Base-by-base conservation (phyloP, 441 rosid genomes). In the Rhodomyrtus psidioides region DNA sequence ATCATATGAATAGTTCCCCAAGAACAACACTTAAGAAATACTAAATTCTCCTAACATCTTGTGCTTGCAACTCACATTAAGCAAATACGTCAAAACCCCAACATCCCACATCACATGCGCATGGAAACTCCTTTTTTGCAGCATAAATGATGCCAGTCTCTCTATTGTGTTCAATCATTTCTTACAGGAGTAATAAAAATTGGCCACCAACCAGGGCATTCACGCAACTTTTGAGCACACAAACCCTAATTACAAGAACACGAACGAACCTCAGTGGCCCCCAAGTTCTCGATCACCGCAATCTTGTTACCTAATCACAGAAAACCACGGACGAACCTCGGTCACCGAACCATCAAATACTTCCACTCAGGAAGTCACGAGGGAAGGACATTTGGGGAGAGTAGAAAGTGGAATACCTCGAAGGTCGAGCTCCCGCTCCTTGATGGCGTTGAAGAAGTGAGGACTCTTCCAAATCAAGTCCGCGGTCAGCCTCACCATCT, bases 391-490 rank as follows among this genome's bases (percentile, higher is more conserved):
- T 81, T 87, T 44, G 23, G 56, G 83, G 12, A 55, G 23, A 56
- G 3, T 24, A 6, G 60, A 51, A 81, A 70, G 53, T 82, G 84
- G 60, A 2, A 30, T 54, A 94, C 99, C 99, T 90, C 99, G 96
- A 84, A 97, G 98, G 91, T 97, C 99, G 82, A 97, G 89, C 87
- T 97, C 99, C 46, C 99, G 94, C 89, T 97, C 99, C 91, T 94
- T 96, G 30, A 97, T 87, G 87, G 99, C 98, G 86, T 97, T 96
- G 95, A 97, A 97, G 93, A 97, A 97, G 88, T 97, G 99, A 89
- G 98, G 97, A 88, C 98, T 92, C 83, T 96, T 96, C 98, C 98
- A 96, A 83, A 97, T 92, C 95, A 97, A 93, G 89, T 97, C 99
- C 76, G 98, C 99, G 6, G 98, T 93, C 49, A 97, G 94, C 90